A percentile compares a stretch with the other conserved stretches of the same genome.
Conservation (phyloP, 2,329 filamentous ascomycete genomes). For the Neofusicoccum parvum region DNA sequence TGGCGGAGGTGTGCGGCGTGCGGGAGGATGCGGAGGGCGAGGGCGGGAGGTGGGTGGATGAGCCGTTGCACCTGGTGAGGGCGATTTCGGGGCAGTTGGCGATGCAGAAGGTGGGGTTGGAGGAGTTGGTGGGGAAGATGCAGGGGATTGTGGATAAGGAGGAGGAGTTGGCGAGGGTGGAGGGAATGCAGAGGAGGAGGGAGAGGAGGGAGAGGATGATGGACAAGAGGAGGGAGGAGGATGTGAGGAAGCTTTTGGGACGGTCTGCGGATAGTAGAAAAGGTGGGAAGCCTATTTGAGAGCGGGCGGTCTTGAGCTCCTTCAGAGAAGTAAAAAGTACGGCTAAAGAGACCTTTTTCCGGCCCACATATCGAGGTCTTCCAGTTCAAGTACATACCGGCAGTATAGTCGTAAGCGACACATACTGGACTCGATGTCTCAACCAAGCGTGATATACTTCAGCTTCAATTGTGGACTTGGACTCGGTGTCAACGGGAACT, state of each 20-base stretch:
- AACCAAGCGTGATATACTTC: no score
- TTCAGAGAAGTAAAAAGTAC: no score
- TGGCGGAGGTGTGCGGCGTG: constrained; percentile 27
- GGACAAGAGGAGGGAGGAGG: not conserved
- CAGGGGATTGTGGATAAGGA: constrained; percentile 52
- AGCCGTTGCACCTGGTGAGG: not conserved
- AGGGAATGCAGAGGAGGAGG: constrained; percentile 28
- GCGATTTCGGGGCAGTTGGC: constrained; percentile 8
- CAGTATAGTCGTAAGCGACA: no score
- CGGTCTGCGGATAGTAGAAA: no score
- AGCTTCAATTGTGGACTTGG: no score
- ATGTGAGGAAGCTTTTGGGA: not conserved
- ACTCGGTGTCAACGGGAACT: no score
- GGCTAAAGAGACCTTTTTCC: no score
- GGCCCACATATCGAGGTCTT: no score
- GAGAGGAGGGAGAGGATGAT: not conserved
- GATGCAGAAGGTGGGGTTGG: constrained; percentile 32
- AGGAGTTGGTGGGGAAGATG: constrained; percentile 44
- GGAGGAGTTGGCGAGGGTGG: constrained; percentile 44
- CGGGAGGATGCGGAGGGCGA: not conserved
- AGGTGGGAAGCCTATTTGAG: not conserved
- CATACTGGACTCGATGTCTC: no score
- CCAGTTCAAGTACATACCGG: no score
- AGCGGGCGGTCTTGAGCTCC: no score
- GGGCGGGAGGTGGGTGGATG: constrained; percentile 34